Evolutionary conservation across 2,329 filamentous ascomycete genomes (phyloP).

Genomic region (Fusarium neocosmosporiellum): DNA sequence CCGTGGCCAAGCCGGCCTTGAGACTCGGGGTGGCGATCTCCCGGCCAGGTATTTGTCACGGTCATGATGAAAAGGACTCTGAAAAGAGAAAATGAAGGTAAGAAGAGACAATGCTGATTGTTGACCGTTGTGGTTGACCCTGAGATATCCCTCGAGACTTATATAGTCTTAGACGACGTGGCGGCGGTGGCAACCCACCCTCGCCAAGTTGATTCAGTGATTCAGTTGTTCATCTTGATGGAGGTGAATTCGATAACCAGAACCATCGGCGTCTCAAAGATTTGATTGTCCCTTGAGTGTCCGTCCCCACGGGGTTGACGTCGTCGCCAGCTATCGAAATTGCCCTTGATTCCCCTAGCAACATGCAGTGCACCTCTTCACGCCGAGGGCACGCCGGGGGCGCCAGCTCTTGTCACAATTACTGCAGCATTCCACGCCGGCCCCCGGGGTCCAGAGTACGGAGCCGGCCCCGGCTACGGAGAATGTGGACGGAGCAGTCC

Average conservation of each 20-base stretch:
- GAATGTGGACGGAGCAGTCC: slow-evolving; percentile 38
- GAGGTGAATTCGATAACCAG: slow-evolving; percentile 17
- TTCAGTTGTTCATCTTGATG: slow-evolving; percentile 14
- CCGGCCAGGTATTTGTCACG: slow-evolving; percentile 4
- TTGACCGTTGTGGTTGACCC: slow-evolving; percentile 26
- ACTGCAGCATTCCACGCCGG: slow-evolving; percentile 38
- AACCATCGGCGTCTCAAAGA: slow-evolving; percentile 15
- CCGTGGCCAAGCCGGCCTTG: slow-evolving; percentile 29
- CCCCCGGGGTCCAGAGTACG: slow-evolving; percentile 25
- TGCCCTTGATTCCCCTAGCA: slow-evolving; percentile 36
- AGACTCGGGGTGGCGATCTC: neutral
- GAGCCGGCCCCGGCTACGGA: slow-evolving; percentile 37
- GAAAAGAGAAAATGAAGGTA: neutral
- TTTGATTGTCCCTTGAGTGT: slow-evolving; percentile 12
- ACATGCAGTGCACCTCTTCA: slow-evolving; percentile 16
- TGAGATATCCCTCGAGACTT: slow-evolving; percentile 33
- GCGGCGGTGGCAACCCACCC: slow-evolving; percentile 24
- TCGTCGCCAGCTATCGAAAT: slow-evolving; percentile 25
- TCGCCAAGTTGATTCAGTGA: slow-evolving; percentile 21
- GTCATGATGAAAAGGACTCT: slow-evolving; percentile 14
- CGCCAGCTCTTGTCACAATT: slow-evolving; percentile 24
- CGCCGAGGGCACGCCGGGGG: slow-evolving; percentile 11
- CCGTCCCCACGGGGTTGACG: slow-evolving; percentile 19
- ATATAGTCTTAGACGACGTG: slow-evolving; percentile 33
- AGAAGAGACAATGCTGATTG: slow-evolving; percentile 30